Base-by-base conservation (phyloP, 352 stramenopile genomes). In the Pythium folliculosum region DNA sequence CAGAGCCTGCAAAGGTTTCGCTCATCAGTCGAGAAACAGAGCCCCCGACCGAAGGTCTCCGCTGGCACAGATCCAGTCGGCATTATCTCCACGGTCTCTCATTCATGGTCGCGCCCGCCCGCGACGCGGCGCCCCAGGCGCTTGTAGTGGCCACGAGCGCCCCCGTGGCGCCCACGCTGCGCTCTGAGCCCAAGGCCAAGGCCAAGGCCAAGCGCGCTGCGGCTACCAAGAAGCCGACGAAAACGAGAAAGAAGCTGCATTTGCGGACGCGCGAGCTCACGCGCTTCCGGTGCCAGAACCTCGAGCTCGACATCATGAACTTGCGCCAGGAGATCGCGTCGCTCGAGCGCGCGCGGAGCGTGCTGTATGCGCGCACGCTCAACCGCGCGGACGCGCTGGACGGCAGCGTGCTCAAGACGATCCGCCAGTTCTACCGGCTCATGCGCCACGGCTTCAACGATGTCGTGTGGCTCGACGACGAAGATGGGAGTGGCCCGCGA, bases 241-340 rank as follows among this genome's bases (percentile, higher is more conserved):
- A 22, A 22, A 61, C 50, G 38, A 63, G 53, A 38, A 62, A 53
- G 21, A 56, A 63, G 57, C 43, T 55, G 23, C 57, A 55, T 44
- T 17, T 63, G 44, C 43, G 35, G n/a, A 68, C 51, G 51, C 61
- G 61, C 23, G 51, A 60, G 61, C 61, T 56, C 51, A 27, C 53
- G 61, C 61, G 61, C 1, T 56, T 60, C 22, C 21, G 38, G 23
- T 56, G 50, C 52, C 51, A 59, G 21, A 40, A 47, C 19, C 52
- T 68, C 23, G 51, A 68, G 61, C 61, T 68, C 19, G 61, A 68
- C 44, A 38, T 68, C 21, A 54, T 68, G 40, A 56, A 68, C 44
- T 22, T 68, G 8, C 40, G 50, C 19, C 61, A 68, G 23, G 61
- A 68, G 52, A 61, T 68, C 52, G 27, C 51, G 27, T 32, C 38